Evolutionary conservation across 2,329 filamentous ascomycete genomes (phyloP).

Genomic region (Dactylonectria estremocensis): DNA sequence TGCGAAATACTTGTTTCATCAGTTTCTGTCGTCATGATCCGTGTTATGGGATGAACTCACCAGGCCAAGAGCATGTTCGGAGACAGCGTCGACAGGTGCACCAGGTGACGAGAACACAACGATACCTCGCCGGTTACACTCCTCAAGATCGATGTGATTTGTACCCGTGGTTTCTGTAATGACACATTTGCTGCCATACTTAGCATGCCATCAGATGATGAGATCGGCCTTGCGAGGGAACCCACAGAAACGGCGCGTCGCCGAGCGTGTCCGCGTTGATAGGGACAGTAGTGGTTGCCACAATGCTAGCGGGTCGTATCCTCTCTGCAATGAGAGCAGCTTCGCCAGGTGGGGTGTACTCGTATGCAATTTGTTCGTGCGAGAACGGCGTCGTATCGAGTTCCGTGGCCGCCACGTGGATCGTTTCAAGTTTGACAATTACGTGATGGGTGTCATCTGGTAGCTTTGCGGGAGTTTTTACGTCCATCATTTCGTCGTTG

Average conservation of each 20-base stretch:
- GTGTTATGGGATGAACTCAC: neutral
- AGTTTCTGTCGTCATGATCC: neutral
- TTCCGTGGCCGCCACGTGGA: constrained; percentile 1
- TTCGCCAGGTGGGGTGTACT: constrained; percentile 2
- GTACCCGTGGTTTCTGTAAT: constrained; percentile 20
- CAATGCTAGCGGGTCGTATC: constrained; percentile 6
- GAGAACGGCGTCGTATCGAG: constrained; percentile 15
- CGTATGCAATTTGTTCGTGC: constrained; percentile 15
- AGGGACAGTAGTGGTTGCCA: constrained; percentile 5
- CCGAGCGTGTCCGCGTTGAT: constrained; percentile 15
- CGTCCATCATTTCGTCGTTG: no score
- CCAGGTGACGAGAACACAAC: constrained; percentile 9
- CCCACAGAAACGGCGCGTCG: constrained; percentile 17
- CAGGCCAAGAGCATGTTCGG: constrained; percentile 9
- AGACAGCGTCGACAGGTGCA: constrained; percentile 14
- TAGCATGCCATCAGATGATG: neutral
- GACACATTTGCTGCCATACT: constrained; percentile 12
- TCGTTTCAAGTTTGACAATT: constrained; percentile 22
- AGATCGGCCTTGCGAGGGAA: no score
- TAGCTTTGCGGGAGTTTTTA: no score
- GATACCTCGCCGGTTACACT: constrained; percentile 10
- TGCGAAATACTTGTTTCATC: constrained; percentile 7
- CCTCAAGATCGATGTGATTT: constrained; percentile 19
- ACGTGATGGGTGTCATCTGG: constrained; percentile 10
- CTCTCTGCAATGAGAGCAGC: constrained; percentile 7